Evolutionary conservation across 441 rosid genomes (phyloP).

Genomic region (Flueggea neowawraea): DNA sequence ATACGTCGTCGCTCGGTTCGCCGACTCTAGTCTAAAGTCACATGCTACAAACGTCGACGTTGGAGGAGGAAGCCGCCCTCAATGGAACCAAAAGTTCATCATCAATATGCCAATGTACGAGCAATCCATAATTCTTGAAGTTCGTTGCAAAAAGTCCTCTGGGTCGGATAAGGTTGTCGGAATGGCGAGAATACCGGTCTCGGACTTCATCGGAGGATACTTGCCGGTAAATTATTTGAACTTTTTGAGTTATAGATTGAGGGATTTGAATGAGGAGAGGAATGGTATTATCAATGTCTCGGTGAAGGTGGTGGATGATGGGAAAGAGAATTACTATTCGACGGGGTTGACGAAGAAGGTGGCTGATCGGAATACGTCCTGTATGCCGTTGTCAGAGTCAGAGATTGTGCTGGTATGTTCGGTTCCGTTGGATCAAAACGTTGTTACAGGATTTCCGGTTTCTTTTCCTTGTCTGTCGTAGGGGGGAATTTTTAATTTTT

Average conservation of each 20-base stretch:
- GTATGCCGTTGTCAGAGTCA: no score
- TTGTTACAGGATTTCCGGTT: no score
- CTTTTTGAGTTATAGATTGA: constrained; percentile 62
- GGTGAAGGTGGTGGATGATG: constrained; percentile 17
- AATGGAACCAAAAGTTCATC: constrained; percentile 45
- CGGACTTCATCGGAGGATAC: constrained; percentile 52
- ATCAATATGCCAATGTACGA: constrained; percentile 29
- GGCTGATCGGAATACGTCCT: no score
- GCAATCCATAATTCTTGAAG: constrained; percentile 36
- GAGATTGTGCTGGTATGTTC: no score
- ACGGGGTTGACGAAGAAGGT: no score
- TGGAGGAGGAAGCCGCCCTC: constrained; percentile 44
- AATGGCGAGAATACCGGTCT: constrained; percentile 30
- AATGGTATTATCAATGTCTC: constrained; percentile 69
- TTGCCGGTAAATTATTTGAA: constrained; percentile 46
- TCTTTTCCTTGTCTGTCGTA: no score
- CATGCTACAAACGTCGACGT: constrained; percentile 19
- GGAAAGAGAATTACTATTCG: no score
- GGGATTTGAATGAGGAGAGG: constrained; percentile 36
- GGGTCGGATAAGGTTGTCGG: constrained; percentile 32
- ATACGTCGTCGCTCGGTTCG: constrained; percentile 20
- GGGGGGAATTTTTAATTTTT: no score
- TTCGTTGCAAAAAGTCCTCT: constrained; percentile 24
- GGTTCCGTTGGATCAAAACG: no score
- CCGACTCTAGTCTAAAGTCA: constrained; percentile 17